Conservation (phyloP, 2,329 filamentous ascomycete genomes). For the Ophidiomyces ophidiicola region DNA sequence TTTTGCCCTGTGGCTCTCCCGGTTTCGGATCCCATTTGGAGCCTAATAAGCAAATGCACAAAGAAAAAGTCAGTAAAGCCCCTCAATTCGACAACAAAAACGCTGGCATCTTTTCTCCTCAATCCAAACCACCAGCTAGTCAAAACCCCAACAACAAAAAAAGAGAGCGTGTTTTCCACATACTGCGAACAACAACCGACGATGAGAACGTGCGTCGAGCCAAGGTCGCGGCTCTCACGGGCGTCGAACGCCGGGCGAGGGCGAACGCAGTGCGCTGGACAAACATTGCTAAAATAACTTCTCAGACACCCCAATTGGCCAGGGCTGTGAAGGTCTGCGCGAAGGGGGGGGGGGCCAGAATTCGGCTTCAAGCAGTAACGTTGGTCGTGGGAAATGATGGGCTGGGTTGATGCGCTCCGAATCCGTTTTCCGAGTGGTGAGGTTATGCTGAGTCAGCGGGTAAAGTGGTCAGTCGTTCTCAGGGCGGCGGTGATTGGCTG, state of each 20-base stretch:
- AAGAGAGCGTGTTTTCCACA: slow-evolving; percentile 23
- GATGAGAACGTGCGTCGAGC: slow-evolving; percentile 36
- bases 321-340: neutral
- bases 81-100: neutral
- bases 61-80: too few relatives aligned
- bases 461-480: neutral
- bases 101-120: neutral
- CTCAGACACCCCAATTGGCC: slow-evolving; percentile 9
- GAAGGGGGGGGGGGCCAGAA: neutral
- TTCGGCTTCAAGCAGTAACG: neutral
- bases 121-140: neutral
- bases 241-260: slow-evolving; percentile 35
- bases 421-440: slow-evolving; percentile 14
- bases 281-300: slow-evolving; percentile 33
- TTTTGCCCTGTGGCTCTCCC: slow-evolving; percentile 30
- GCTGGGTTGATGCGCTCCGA: slow-evolving; percentile 10
- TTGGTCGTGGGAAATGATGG: too few relatives aligned
- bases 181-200: slow-evolving; percentile 35
- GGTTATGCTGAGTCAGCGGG: slow-evolving; percentile 13
- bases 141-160: slow-evolving; percentile 9
- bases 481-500: slow-evolving; percentile 6
- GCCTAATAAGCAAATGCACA: too few relatives aligned
- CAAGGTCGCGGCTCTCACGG: slow-evolving; percentile 29
- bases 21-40: slow-evolving; percentile 32
- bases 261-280: slow-evolving; percentile 36